Base-by-base conservation (phyloP, 768 basidiomycete species). In the Lentinula boryana region DNA sequence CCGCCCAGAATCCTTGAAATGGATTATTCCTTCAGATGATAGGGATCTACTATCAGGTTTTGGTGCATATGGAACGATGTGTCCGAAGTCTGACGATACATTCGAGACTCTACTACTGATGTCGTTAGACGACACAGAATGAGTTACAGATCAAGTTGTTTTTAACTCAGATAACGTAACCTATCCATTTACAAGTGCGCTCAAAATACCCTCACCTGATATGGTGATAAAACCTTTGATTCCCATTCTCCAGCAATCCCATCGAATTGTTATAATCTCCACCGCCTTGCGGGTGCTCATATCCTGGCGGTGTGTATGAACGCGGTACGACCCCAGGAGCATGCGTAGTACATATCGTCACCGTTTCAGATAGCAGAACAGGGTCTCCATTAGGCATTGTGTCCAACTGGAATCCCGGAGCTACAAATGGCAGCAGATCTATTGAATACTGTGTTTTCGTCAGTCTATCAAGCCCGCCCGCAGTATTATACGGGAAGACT, bases 81-180 rank as follows among this genome's bases (percentile, higher is more conserved):
- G 63, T 3, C 71, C 70, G 31, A 89, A 87, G 66, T 72, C 75
- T 13, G 88, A 92, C 63, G 87, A 89, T 55, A 84, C 82, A 6
- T 91, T 91, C 60, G 89, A 93, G 68, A 79, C 75, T n/a, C 66
- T 91, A 23, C 70, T 92, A 31, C 65, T 83, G 50, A 77, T 82
- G 78, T 66, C 75, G 3, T 60, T 81, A 54, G 72, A 72, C 52
- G 65, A 58, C 36, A n/a, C 44, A 12, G 16, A 27, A 49, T 38
- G 18, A 56, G n/a, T 7, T 10, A 55, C 18, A 15, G 5, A 55
- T 41, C n/a, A n/a, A n/a, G n/a, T 38, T 41, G 38, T 21, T 21
- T 9, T 7, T 27, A 27, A 27, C 27, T 3, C 27, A 27, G 27
- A 27, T 27, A 27, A 27, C 27, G 27, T 27, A 40, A 40, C 13